Evolutionary conservation across 2,329 filamentous ascomycete genomes (phyloP).

Genomic region (Geosmithia morbida): DNA sequence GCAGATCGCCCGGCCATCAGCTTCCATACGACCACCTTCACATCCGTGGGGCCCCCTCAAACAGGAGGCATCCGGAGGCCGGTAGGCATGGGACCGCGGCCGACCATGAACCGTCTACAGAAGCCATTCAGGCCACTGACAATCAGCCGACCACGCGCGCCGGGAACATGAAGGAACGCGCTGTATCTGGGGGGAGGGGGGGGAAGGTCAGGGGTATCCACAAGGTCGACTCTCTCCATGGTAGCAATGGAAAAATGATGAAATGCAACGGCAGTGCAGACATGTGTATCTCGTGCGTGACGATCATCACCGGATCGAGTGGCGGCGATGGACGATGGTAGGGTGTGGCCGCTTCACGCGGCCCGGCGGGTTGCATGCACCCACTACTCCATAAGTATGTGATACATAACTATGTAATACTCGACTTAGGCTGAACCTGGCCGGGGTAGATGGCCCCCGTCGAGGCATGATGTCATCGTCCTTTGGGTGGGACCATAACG

Average conservation of each 20-base stretch:
- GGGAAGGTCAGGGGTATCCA: no score
- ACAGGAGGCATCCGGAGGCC: constrained; percentile 26
- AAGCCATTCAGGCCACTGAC: constrained; percentile 45
- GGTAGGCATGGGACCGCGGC: constrained; percentile 26
- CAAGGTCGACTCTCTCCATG: no score
- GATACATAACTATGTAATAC: no score
- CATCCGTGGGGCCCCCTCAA: constrained; percentile 14
- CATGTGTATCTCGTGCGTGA: no score
- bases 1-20: constrained; percentile 19
- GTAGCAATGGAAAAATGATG: no score
- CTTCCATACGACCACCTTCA: constrained; percentile 39
- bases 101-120: constrained; percentile 33
- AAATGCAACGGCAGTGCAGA: no score
- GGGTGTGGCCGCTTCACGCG: not conserved
- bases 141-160: constrained; percentile 25
- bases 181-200: not conserved
- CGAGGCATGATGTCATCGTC: no score
- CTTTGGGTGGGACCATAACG: no score
- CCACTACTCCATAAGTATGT: not conserved
- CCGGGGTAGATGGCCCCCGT: no score
- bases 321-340: not conserved
- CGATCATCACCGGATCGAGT: no score
- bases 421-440: no score
- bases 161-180: constrained; percentile 2
- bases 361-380: not conserved